Evolutionary conservation across 2,329 filamentous ascomycete species (phyloP).

Genomic region (Hypoxylon sp.): DNA sequence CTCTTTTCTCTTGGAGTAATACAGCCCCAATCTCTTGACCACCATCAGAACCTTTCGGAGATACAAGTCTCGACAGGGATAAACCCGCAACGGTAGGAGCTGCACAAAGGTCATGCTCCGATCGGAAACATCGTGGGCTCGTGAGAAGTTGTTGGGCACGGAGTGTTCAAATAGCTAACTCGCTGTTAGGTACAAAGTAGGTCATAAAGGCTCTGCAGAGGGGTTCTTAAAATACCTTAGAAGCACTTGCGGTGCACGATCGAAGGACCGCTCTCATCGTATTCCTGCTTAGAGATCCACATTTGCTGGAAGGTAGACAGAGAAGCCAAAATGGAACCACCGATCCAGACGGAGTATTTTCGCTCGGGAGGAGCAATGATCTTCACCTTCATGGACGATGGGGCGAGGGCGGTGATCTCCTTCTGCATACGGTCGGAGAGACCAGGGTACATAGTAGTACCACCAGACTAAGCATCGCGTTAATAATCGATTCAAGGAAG

Average conservation of each 20-base stretch:
- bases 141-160: slow-evolving; percentile 52
- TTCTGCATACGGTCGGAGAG: slow-evolving; percentile 99
- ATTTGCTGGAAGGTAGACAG: slow-evolving; percentile 99
- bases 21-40: slow-evolving; percentile 66
- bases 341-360: slow-evolving; percentile 99
- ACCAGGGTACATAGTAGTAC: slow-evolving; percentile 99
- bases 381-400: slow-evolving; percentile 99
- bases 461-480: slow-evolving; percentile 82
- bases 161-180: slow-evolving; percentile 44
- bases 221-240: slow-evolving; percentile 78
- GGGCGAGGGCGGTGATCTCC: slow-evolving; percentile 99
- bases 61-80: slow-evolving; percentile 68
- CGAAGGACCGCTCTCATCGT: slow-evolving; percentile 99
- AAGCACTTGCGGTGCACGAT: slow-evolving; percentile 99
- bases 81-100: slow-evolving; percentile 63
- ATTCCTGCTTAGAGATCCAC: slow-evolving; percentile 99
- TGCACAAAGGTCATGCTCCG: slow-evolving; percentile 62
- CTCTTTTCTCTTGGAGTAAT: slow-evolving; percentile 62
- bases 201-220: not conserved
- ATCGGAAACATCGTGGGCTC: slow-evolving; percentile 61
- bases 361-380: slow-evolving; percentile 99
- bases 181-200: slow-evolving; percentile 10
- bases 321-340: slow-evolving; percentile 99
- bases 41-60: slow-evolving; percentile 71
- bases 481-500: slow-evolving; percentile 48